Evolutionary conservation across 2,329 filamentous ascomycete genomes (phyloP), one percentile per base, ranked within the genome.

Genomic region (Penicillium sp.): DNA sequence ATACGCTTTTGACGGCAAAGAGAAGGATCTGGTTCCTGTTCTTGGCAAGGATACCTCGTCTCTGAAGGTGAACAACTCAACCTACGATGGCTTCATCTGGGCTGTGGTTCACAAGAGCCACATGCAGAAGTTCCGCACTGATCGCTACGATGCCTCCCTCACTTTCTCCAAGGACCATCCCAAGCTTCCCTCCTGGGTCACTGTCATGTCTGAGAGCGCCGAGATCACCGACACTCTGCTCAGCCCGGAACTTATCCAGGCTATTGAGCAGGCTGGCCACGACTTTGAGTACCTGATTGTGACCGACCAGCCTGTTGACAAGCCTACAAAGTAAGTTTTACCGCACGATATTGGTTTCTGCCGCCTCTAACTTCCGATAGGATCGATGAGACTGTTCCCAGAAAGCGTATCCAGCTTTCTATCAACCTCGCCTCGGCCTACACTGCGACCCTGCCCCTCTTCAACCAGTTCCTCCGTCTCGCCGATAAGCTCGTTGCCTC

Each of bases 171-270:
- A 95, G 78, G 93, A 98, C 63, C 82, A 90, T 71, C 67, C 85
- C 45, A 96, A 95, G 76, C 81, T 98, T 27, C 91, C 93, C 27
- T 72, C 78, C 54, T 98, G 90, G 90, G 77, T 85, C 45, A 95
- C 89, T 10, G 82, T 96, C 64, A 97, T 98, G 93, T 94, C 84
- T 64, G 93, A 98, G 77, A 95, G 85, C 70, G 89, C 90, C 48
- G 93, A 97, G 72, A 85, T 98, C 60, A 96, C 90, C 10, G 87
- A 96, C 37, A 76, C 82, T 6, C 75, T 98, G 56, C 79, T 98
- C 41, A 95, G 89, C 3, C 79, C 86, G n/a, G 91, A 97, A 60
- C 78, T 98, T 29, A 79, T 89, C 69, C 81, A 86, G 62, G 89
- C 87, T 13, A 77, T 95, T 55, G 79, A 86, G 61, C 72, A 84